phyloP scores from a whole-genome alignment of 2,329 filamentous ascomycete genomes.

The Colletotrichum liaoningense region DNA sequence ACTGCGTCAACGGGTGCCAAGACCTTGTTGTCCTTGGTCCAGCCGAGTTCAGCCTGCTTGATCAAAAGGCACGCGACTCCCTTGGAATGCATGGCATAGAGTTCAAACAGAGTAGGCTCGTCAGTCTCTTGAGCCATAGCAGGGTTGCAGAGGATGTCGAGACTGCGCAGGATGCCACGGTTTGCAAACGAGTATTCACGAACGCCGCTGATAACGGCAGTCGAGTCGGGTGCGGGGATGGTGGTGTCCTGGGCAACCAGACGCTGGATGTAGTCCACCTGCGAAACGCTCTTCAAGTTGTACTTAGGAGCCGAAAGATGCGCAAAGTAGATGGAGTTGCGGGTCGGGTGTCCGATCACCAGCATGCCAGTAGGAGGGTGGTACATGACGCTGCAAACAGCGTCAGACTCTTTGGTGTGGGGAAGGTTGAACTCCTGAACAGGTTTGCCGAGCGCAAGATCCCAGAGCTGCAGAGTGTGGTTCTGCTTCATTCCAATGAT shows the following conservation, averaged over 20 bases:
- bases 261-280: slow-evolving; percentile 87
- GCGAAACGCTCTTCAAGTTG: slow-evolving; percentile 82
- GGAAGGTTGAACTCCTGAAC: slow-evolving; percentile 98
- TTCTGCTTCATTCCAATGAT: slow-evolving; percentile 99
- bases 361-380: slow-evolving; percentile 94
- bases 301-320: slow-evolving; percentile 96
- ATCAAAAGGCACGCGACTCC: slow-evolving; percentile 92
- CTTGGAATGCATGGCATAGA: slow-evolving; percentile 98
- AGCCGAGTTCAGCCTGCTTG: slow-evolving; percentile 90
- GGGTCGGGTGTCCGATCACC: slow-evolving; percentile 92
- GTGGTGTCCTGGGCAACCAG: slow-evolving; percentile 78
- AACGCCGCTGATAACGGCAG: slow-evolving; percentile 96
- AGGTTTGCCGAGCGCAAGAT: slow-evolving; percentile 92
- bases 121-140: slow-evolving; percentile 72
- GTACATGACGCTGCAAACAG: slow-evolving; percentile 97
- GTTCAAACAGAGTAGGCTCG: slow-evolving; percentile 86
- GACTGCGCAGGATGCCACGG: slow-evolving; percentile 86
- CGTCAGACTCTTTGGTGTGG: slow-evolving; percentile 94
- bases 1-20: slow-evolving; percentile 82
- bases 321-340: slow-evolving; percentile 97
- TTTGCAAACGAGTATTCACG: slow-evolving; percentile 93
- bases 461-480: slow-evolving; percentile 98
- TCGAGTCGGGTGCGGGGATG: slow-evolving; percentile 89
- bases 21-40: slow-evolving; percentile 91
- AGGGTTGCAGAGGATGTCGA: slow-evolving; percentile 85